Conservation (phyloP, 495 filamentous ascomycete species). For the Xylaria palmicola region DNA sequence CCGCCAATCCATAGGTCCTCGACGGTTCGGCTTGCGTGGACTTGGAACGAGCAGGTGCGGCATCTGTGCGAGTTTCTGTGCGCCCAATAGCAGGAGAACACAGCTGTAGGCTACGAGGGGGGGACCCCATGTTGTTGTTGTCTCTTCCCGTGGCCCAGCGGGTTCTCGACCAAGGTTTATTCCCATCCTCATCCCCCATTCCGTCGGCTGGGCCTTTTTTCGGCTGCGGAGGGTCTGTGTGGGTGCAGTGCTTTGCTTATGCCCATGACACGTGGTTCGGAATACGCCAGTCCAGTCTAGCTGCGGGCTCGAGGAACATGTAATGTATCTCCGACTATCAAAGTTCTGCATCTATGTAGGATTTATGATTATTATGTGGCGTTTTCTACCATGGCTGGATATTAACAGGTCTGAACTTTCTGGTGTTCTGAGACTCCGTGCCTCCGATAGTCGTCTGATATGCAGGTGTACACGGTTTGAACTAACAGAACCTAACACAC, state of each 20-base stretch:
- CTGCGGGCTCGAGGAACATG: neutral
- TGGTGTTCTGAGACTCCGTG: too few relatives aligned
- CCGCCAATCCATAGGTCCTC: slow-evolving; percentile 2
- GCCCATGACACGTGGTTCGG: slow-evolving; percentile 10
- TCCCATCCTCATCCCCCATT: too few relatives aligned
- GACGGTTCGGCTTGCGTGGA: neutral
- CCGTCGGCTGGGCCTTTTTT: too few relatives aligned
- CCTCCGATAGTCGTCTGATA: too few relatives aligned
- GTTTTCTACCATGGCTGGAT: neutral
- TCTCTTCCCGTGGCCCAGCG: too few relatives aligned
- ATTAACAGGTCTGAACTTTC: too few relatives aligned
- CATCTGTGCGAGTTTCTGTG: neutral
- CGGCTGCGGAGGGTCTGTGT: neutral
- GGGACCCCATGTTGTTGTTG: neutral
- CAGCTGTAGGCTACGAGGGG: slow-evolving; percentile 9
- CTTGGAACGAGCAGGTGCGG: neutral
- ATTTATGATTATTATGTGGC: neutral
- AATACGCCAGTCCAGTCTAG: neutral
- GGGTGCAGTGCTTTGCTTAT: neutral
- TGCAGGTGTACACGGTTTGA: neutral
- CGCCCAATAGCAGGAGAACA: slow-evolving; percentile 13
- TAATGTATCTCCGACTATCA: neutral
- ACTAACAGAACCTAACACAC: neutral
- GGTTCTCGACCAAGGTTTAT: too few relatives aligned
- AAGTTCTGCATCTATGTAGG: neutral